phyloP scores from a whole-genome alignment of 176 grass and related monocot species.

The Microstegium vimineum region DNA sequence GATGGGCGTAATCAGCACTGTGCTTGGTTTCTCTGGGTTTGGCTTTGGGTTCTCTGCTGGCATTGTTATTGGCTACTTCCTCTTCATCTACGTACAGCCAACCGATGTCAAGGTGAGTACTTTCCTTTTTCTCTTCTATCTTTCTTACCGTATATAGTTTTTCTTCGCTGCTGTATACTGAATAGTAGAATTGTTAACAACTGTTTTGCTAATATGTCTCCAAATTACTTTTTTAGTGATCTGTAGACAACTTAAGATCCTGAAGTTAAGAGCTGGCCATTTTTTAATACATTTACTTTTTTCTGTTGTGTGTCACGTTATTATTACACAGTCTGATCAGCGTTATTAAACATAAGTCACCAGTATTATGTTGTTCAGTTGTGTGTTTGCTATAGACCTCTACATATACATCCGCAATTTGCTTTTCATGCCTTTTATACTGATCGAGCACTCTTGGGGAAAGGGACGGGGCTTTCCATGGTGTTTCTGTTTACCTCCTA shows the following conservation, averaged over 20 bases:
- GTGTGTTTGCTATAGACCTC: neutral
- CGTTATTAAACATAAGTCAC: neutral
- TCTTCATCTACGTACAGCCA: conserved; percentile 80
- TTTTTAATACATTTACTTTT: neutral
- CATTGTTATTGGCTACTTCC: conserved; percentile 71
- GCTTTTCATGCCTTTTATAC: neutral
- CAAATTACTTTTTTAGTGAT: no score
- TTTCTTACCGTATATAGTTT: conserved; percentile 11
- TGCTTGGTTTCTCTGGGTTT: conserved; percentile 81
- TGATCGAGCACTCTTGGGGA: neutral
- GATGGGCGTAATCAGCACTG: conserved; percentile 73
- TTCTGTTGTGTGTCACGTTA: neutral
- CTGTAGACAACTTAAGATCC: neutral
- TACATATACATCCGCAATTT: neutral
- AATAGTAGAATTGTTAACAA: neutral
- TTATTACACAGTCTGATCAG: conserved; percentile 15
- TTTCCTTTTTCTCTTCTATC: conserved; percentile 2
- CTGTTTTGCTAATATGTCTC: neutral
- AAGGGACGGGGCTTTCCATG: neutral
- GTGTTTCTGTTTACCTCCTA: neutral
- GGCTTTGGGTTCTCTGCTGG: conserved; percentile 71
- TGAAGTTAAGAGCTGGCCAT: neutral
- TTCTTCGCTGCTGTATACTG: neutral
- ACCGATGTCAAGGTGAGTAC: conserved; percentile 70
- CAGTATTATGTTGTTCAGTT: neutral